phyloP scores from a whole-genome alignment of 768 basidiomycete species.

The Lactarius tabidus region DNA sequence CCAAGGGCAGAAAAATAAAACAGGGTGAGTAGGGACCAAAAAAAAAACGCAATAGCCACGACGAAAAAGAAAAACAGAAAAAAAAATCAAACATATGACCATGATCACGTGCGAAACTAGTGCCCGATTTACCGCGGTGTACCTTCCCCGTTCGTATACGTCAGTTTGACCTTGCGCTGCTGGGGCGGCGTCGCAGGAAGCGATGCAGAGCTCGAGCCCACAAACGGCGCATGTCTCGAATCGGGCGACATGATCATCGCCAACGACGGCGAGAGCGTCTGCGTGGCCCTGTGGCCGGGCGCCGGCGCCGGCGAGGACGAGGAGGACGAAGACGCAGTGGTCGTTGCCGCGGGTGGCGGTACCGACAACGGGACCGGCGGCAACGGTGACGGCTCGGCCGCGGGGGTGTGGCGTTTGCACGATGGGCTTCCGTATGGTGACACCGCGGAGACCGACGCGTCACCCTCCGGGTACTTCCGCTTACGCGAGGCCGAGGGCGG shows the following conservation, averaged over 20 bases:
- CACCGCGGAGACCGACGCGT: neutral
- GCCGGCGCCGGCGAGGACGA: conserved; percentile 20
- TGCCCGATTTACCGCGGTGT: conserved; percentile 3
- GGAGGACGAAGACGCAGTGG: neutral
- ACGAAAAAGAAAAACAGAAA: neutral
- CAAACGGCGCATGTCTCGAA: conserved; percentile 28
- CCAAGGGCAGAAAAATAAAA: neutral
- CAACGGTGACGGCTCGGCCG: conserved; percentile 19
- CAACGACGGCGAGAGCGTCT: conserved; percentile 53
- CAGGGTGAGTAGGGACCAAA: neutral
- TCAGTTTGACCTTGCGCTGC: conserved; percentile 25
- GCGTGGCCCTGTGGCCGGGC: conserved; percentile 39
- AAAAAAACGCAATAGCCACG: neutral
- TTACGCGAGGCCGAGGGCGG: conserved; percentile 31
- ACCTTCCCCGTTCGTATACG: conserved; percentile 20
- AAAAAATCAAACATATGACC: neutral
- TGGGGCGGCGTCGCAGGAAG: conserved; percentile 24
- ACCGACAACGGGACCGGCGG: neutral
- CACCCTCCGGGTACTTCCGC: conserved; percentile 35
- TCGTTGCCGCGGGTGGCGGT: neutral
- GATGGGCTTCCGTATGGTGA: conserved; percentile 20
- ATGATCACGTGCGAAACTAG: neutral
- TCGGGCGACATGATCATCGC: conserved; percentile 61
- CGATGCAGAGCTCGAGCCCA: conserved; percentile 13
- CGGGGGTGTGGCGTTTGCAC: conserved; percentile 25